Percentiles rank a stretch among this genome's conserved stretches.
phyloP scores from a whole-genome alignment of 2,329 filamentous ascomycete genomes.

The Fonsecaea monophora region DNA sequence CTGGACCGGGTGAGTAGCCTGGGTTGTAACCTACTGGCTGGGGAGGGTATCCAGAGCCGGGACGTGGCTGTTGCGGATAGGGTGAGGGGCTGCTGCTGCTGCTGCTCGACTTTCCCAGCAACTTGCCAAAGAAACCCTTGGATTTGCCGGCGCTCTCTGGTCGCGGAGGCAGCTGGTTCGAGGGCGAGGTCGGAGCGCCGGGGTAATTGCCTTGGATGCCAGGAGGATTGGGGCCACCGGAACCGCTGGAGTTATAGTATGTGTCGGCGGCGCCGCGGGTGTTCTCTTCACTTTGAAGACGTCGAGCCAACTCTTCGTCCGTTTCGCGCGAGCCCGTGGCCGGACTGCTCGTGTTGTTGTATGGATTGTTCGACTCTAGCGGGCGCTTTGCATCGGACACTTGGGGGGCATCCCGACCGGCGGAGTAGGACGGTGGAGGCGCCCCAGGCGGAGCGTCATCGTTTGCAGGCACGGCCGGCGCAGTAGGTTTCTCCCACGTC shows the following conservation, averaged over 20 bases:
- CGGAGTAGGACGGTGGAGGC: conserved; percentile 71
- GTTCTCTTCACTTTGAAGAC: conserved; percentile 84
- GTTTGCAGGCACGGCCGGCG: conserved; percentile 65
- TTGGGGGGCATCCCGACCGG: conserved; percentile 54
- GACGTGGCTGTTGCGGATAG: conserved; percentile 37
- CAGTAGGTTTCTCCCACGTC: conserved; percentile 85
- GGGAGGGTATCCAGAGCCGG: conserved; percentile 21
- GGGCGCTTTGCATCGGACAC: conserved; percentile 51
- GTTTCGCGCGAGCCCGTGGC: conserved; percentile 47
- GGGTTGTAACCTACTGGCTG: conserved; percentile 26
- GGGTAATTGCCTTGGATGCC: conserved; percentile 37
- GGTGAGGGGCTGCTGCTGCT: conserved; percentile 27
- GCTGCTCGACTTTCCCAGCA: conserved; percentile 54
- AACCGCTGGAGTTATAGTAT: conserved; percentile 52
- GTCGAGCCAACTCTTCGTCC: conserved; percentile 76
- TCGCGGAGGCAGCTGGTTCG: conserved; percentile 39
- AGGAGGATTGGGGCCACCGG: conserved; percentile 29
- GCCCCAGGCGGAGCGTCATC: conserved; percentile 59
- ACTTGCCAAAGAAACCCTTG: conserved; percentile 57
- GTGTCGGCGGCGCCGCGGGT: conserved; percentile 57
- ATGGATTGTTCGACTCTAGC: conserved; percentile 75
- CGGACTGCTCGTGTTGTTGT: conserved; percentile 59
- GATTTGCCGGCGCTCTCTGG: conserved; percentile 49
- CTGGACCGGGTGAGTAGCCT: conserved; percentile 33
- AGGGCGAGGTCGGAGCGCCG: conserved; percentile 51